These are phyloP conservation scores for Saturnispora halmiae DNA, from an alignment of 805 yeast genomes.

Conservation along the genomic window DNA sequence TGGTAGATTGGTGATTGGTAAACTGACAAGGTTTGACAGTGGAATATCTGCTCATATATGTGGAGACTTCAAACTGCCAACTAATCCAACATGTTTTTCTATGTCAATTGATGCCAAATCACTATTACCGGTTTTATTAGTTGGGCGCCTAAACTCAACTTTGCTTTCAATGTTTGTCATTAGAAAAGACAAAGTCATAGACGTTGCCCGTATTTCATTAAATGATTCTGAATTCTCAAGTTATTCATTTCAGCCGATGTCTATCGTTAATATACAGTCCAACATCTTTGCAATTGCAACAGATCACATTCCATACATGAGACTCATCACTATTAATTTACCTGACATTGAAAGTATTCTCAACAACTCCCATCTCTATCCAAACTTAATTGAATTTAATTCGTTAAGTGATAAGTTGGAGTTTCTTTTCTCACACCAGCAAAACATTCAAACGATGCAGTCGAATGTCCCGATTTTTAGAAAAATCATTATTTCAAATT, in stretches of 20 bases:
- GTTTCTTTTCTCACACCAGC: slow-evolving; percentile 1
- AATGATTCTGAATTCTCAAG: slow-evolving; percentile 68
- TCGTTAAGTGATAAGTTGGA: slow-evolving; percentile 7
- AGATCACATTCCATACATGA: slow-evolving; percentile 69
- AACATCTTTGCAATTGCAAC: slow-evolving; percentile 53
- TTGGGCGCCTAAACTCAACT: slow-evolving; percentile 55
- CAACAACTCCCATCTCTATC: background rate
- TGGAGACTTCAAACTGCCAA: slow-evolving; percentile 31
- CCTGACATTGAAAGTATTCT: slow-evolving; percentile 26
- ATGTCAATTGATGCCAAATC: slow-evolving; percentile 17
- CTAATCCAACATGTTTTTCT: slow-evolving; percentile 47
- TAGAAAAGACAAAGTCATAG: slow-evolving; percentile 13
- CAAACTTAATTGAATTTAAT: background rate
- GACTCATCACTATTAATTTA: slow-evolving; percentile 48
- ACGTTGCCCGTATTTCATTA: slow-evolving; percentile 43
- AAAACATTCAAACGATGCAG: slow-evolving; percentile 16
- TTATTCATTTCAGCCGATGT: slow-evolving; percentile 53
- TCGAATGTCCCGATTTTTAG: slow-evolving; percentile 25
- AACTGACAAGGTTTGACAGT: slow-evolving; percentile 15
- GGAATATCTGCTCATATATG: slow-evolving; percentile 13
- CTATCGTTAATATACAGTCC: slow-evolving; percentile 25
- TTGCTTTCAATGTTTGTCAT: slow-evolving; percentile 38
- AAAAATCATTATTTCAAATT: slow-evolving; percentile 33
- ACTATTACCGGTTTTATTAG: slow-evolving; percentile 33
- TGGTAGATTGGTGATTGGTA: slow-evolving; percentile 32